Conservation (phyloP, 306 rosid species). For the Citrullus amarus region DNA sequence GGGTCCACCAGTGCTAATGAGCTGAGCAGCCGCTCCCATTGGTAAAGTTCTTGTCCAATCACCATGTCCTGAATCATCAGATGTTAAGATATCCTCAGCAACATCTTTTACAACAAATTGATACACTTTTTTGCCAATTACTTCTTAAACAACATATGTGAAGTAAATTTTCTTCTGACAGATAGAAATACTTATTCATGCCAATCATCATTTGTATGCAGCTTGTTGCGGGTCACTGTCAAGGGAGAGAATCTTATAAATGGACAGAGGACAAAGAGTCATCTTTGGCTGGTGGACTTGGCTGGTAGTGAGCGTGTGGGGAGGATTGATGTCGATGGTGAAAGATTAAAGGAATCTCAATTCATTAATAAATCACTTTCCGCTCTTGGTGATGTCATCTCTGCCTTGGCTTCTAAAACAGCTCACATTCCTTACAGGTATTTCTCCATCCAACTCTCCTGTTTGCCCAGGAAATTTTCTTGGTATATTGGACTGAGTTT, state of each 20-base stretch:
- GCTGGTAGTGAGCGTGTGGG: constrained; percentile 99
- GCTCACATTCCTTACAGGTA: constrained; percentile 86
- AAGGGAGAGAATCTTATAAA: constrained; percentile 61
- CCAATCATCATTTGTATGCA: constrained; percentile 19
- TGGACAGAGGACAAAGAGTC: constrained; percentile 76
- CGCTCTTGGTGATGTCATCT: constrained; percentile 90
- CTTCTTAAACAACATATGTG: background rate
- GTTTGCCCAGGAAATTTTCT: background rate
- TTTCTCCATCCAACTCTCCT: constrained; percentile 15
- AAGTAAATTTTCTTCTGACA: background rate
- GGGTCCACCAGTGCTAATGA: constrained; percentile 95
- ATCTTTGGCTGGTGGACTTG: constrained; percentile 96
- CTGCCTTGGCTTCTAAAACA: constrained; percentile 89
- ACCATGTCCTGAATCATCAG: background rate
- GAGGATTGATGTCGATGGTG: constrained; percentile 94
- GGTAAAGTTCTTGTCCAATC: constrained; percentile 30
- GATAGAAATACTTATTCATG: background rate
- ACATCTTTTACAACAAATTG: background rate
- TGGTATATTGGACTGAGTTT: constrained; percentile 11
- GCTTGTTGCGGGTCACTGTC: constrained; percentile 83
- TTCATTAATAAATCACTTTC: constrained; percentile 92
- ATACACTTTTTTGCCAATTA: background rate
- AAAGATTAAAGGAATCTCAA: constrained; percentile 94
- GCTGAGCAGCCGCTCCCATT: constrained; percentile 95
- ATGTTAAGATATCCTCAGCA: background rate